Evolutionary conservation across 768 basidiomycete genomes (phyloP).

Genomic region (Mycena latifolia): DNA sequence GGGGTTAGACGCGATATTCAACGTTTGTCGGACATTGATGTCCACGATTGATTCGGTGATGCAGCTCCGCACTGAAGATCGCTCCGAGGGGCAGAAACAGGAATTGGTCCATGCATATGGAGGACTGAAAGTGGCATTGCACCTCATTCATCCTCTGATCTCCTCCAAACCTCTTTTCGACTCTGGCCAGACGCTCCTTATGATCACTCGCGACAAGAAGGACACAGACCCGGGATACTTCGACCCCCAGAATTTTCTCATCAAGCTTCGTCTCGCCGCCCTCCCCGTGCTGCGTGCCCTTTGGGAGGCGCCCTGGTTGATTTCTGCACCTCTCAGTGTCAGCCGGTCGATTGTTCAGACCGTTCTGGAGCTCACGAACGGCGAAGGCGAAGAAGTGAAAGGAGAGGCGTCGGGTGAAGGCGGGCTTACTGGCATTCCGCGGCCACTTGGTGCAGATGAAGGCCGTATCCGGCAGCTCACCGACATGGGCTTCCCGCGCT

Average conservation of each 20-base stretch:
- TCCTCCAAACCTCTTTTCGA: constrained; percentile 88
- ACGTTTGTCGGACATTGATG: constrained; percentile 67
- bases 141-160: constrained; percentile 81
- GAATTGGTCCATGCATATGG: constrained; percentile 83
- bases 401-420: constrained; percentile 55
- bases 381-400: constrained; percentile 82
- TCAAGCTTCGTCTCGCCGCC: constrained; percentile 78
- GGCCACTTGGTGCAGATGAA: constrained; percentile 75
- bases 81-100: constrained; percentile 67
- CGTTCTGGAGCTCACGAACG: constrained; percentile 84
- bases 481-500: constrained; percentile 98
- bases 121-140: constrained; percentile 84
- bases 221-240: constrained; percentile 85
- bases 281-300: constrained; percentile 76
- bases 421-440: constrained; percentile 43
- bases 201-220: constrained; percentile 82
- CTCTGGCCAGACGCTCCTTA: constrained; percentile 82
- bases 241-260: constrained; percentile 88
- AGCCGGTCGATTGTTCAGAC: constrained; percentile 81
- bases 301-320: constrained; percentile 90
- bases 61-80: constrained; percentile 64
- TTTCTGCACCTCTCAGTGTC: constrained; percentile 78
- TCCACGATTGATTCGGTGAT: constrained; percentile 68
- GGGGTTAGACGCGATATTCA: constrained; percentile 78
- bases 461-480: constrained; percentile 83